phyloP scores from a whole-genome alignment of 441 rosid species.

The Geranium incanum region DNA sequence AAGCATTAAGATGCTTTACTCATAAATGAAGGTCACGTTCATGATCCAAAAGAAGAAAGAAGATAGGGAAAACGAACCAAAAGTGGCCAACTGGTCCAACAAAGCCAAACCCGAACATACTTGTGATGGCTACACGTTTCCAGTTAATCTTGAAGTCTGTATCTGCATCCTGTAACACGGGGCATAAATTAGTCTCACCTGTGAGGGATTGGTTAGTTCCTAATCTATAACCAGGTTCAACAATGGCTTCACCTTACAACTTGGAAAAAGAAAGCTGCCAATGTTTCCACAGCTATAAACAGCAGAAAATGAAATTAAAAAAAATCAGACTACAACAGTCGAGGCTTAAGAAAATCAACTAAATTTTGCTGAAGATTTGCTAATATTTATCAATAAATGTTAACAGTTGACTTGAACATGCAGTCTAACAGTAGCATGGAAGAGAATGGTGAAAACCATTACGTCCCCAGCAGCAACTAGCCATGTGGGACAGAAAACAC shows the following conservation, averaged over 20 bases:
- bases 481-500: too few relatives aligned
- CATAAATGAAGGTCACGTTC: conserved; percentile 10
- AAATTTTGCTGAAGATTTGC: background rate
- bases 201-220: conserved; percentile 11
- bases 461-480: background rate
- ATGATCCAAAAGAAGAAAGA: conserved; percentile 16
- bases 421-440: background rate
- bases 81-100: conserved; percentile 96
- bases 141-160: conserved; percentile 56
- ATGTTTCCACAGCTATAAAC: conserved; percentile 7
- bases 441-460: background rate
- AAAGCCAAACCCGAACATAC: conserved; percentile 82
- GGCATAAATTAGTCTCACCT: conserved; percentile 15
- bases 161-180: conserved; percentile 44
- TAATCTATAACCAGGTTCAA: conserved; percentile 6
- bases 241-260: conserved; percentile 10
- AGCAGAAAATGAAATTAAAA: background rate
- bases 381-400: background rate
- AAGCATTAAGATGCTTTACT: background rate
- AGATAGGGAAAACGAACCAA: conserved; percentile 51
- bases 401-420: background rate
- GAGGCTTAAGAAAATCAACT: background rate
- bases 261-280: conserved; percentile 7
- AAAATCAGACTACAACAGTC: background rate
- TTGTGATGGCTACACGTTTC: conserved; percentile 77